phyloP scores from a whole-genome alignment of 148 eudicot genomes.

The Pouteria glomerata region DNA sequence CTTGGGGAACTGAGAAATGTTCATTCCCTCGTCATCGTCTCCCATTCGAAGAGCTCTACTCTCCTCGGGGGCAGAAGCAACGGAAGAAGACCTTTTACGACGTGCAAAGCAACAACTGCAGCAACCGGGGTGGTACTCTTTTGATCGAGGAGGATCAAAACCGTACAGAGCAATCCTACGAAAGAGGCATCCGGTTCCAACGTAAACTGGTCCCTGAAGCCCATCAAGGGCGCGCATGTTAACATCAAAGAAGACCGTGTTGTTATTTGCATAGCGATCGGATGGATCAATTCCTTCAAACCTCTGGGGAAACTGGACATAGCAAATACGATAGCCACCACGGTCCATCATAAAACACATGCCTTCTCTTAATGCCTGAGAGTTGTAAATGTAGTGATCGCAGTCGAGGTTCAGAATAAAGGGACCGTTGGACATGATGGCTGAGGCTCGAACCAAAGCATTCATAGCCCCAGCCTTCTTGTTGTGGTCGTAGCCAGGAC shows the following conservation, averaged over 20 bases:
- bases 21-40: conserved; percentile 73
- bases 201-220: conserved; percentile 91
- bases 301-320: conserved; percentile 89
- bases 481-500: conserved; percentile 96
- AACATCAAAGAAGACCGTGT: conserved; percentile 89
- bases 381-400: conserved; percentile 93
- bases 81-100: conserved; percentile 28
- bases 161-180: conserved; percentile 82
- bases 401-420: conserved; percentile 90
- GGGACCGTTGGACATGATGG: conserved; percentile 93
- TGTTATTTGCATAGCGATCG: conserved; percentile 95
- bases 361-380: conserved; percentile 81
- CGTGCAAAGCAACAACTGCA: conserved; percentile 53
- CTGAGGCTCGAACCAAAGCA: conserved; percentile 93
- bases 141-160: conserved; percentile 84
- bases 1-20: conserved; percentile 57
- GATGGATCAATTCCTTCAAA: conserved; percentile 97
- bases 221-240: conserved; percentile 97
- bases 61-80: conserved; percentile 41
- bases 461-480: conserved; percentile 99
- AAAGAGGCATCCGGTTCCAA: conserved; percentile 91
- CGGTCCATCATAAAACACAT: conserved; percentile 99
- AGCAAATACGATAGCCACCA: conserved; percentile 88
- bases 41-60: conserved; percentile 62
- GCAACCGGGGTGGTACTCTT: conserved; percentile 46